phyloP scores from a whole-genome alignment of 805 yeast species.

The Grigorovia humatica region DNA sequence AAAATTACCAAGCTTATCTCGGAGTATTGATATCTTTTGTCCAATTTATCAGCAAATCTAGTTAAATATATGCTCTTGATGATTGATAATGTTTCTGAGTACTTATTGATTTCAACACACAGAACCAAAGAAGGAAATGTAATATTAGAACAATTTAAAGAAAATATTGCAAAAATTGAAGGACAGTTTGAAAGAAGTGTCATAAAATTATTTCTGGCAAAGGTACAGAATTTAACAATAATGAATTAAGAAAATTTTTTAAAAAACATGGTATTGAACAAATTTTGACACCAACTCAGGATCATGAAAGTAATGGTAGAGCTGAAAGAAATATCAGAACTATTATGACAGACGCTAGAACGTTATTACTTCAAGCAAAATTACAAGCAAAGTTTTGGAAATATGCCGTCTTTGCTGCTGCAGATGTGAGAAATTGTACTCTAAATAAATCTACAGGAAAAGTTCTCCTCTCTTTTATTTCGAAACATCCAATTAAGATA shows the following conservation, averaged over 20 bases:
- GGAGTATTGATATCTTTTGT: conserved; percentile 5
- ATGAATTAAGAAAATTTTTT: not conserved
- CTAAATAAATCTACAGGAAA: not conserved
- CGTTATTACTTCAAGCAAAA: conserved; percentile 1
- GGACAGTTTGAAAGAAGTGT: not conserved
- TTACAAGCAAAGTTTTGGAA: conserved; percentile 1
- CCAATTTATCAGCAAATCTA: not conserved
- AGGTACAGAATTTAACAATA: conserved; percentile 5
- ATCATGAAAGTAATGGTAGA: conserved; percentile 4
- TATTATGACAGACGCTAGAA: conserved; percentile 1
- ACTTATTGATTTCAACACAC: conserved; percentile 1
- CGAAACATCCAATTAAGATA: not conserved
- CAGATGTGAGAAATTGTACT: conserved; percentile 3
- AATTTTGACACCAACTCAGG: conserved; percentile 2
- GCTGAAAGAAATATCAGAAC: conserved; percentile 5
- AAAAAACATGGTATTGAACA: not conserved
- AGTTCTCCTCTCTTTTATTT: not conserved
- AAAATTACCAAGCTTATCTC: conserved; percentile 2
- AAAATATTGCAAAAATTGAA: not conserved
- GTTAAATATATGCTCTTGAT: no score
- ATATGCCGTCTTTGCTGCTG: conserved; percentile 4
- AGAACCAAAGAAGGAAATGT: not conserved
- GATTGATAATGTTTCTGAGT: conserved; percentile 5
- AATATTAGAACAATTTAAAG: not conserved
- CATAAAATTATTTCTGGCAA: conserved; percentile 1